Evolutionary conservation across 306 rosid species (phyloP).

Genomic region (Cicer arietinum): DNA sequence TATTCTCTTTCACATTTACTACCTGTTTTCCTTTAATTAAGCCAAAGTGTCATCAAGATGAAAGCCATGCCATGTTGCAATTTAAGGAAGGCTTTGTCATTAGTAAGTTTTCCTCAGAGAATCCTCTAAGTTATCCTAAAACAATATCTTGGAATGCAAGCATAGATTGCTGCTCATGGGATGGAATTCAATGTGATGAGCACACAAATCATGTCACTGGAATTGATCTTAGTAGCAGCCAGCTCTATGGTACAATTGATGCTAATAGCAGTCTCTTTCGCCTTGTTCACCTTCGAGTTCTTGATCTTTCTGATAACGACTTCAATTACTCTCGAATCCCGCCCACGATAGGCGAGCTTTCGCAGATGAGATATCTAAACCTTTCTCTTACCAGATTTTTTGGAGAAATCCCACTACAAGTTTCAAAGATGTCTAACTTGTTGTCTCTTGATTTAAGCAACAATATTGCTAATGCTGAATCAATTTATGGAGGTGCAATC

Average conservation of each 20-base stretch:
- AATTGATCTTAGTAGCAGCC: constrained; percentile 39
- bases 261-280: constrained; percentile 21
- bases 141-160: constrained; percentile 29
- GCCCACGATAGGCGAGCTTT: constrained; percentile 31
- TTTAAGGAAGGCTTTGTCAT: constrained; percentile 37
- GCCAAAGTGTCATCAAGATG: constrained; percentile 7
- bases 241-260: constrained; percentile 34
- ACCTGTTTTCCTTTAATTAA: neutral
- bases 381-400: neutral
- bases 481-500: neutral
- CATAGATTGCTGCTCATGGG: constrained; percentile 48
- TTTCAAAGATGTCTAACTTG: constrained; percentile 38
- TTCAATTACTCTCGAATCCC: constrained; percentile 51
- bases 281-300: constrained; percentile 22
- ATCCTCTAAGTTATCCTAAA: constrained; percentile 40
- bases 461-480: neutral
- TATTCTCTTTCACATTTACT: neutral
- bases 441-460: constrained; percentile 16
- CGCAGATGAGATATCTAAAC: constrained; percentile 32
- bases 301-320: constrained; percentile 44
- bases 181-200: constrained; percentile 40
- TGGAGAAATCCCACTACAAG: constrained; percentile 23
- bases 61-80: constrained; percentile 35
- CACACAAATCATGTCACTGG: constrained; percentile 28
- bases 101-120: neutral